Base-by-base conservation (phyloP, 495 filamentous ascomycete species). In the Penicillium ucsense region DNA sequence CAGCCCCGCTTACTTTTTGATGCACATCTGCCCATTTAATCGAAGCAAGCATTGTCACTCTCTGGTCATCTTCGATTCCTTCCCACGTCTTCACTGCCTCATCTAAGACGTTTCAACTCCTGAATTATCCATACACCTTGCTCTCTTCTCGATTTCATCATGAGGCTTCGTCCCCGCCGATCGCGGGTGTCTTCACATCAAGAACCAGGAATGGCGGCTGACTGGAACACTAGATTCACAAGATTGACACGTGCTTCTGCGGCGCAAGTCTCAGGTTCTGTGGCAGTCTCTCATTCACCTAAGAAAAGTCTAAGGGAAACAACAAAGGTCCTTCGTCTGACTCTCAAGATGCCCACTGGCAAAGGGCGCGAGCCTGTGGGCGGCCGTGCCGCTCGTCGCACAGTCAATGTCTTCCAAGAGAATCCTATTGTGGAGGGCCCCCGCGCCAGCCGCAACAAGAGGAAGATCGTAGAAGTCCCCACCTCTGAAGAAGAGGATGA, bases 291-390 rank as follows among this genome's bases (percentile, higher is more conserved):
- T 53, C 77, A 77, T 62, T 77, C 73, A 46, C 65, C 72, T 31
- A 67, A 77, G 34, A 72, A 72, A 10, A 78, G 79, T 31, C 58
- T 77, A 45, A 76, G 74, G 57, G 77, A 79, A 49, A 67, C 68
- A 35, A 73, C 70, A 50, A 78, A 77, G 63, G 83, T 85, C 49
- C 78, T 91, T 45, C 79, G 80, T 61, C 70, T 95, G 41, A 94
- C 84, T 31, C 82, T 95, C 54, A 95, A 89, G 70, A 83, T 91
- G 58, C 81, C 87, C 5, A 79, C 87, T 31, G 85, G 75, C 68
- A 92, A 87, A 71, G 74, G 92, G 45, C 83, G 86, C 33, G 83
- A 94, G 62, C 85, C 81, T 9, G 90, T 82, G 28, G 56, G 61
- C 40, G 60, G 58, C 53, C 57, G 60, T n/a, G 43, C 61, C 10